Base-by-base conservation (phyloP, 345 rosid species). In the Theobroma cacao region DNA sequence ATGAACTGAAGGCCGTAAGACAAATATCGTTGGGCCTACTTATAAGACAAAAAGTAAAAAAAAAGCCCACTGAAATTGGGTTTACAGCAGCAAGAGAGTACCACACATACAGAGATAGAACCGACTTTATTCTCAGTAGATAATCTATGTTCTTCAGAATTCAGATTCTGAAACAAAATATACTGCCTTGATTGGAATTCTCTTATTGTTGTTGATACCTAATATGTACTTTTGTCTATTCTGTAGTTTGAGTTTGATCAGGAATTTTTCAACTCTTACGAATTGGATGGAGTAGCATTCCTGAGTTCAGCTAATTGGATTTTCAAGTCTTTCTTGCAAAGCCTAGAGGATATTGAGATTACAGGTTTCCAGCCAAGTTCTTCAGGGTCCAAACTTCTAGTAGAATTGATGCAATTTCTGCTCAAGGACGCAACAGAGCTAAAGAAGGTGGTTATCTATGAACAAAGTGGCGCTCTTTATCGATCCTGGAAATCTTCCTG, bases 231-330 rank as follows among this genome's bases (percentile, higher is more conserved):
- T 38, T 70, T 47, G 41, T 47, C 41, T 48, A 9, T 20, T 68
- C 7, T 70, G 60, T 48, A 70, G 75, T 48, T 48, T 28, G 74
- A 77, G 56, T 77, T 48, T 50, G 43, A 31, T 33, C 48, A 76
- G 72, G 52, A 38, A n/a, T 50, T 72, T 73, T 73, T 73, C 66
- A 47, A 40, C n/a, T 26, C 52, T 20, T 36, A 60, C 6, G 64
- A 38, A 18, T 60, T 73, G 12, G 53, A 47, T 47, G 65, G 52
- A 43, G 31, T 3, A 30, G 22, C 34, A 36, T 56, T 74, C 52
- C 26, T 59, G 66, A 18, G 22, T 22, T 60, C 65, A 28, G 1
- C 24, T 10, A 75, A 60, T 30, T 17, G 55, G 67, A 40, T 62
- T 40, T 60, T 4, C 77, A 40, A 30, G 40, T 59, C 68, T 47